A percentile compares a stretch with the other conserved stretches of the same genome.
phyloP scores from a whole-genome alignment of 1,284 basidiomycete species.

The Cerrena zonata region DNA sequence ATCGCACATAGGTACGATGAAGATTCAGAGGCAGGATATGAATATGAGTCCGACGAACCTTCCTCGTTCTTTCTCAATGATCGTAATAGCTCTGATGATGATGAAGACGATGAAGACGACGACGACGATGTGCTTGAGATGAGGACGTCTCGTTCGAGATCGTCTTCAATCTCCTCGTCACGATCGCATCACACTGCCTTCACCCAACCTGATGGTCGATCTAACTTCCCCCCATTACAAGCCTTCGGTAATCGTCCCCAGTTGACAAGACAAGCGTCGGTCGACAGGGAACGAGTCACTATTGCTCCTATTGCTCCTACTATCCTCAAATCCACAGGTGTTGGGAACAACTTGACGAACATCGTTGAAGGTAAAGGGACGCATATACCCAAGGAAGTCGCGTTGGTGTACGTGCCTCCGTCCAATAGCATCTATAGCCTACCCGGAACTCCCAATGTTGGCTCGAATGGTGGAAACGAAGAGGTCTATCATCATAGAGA shows the following conservation, averaged over 20 bases:
- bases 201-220: neutral
- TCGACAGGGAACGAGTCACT: constrained; percentile 64
- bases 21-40: constrained; percentile 48
- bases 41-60: constrained; percentile 29
- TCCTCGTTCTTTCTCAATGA: constrained; percentile 27
- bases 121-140: constrained; percentile 70
- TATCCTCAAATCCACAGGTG: constrained; percentile 74
- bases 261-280: constrained; percentile 33
- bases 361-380: constrained; percentile 21
- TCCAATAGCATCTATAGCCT: constrained; percentile 41
- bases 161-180: constrained; percentile 38
- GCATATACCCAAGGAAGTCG: constrained; percentile 31
- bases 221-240: constrained; percentile 11
- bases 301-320: constrained; percentile 95
- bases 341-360: constrained; percentile 35
- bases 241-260: constrained; percentile 21
- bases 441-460: constrained; percentile 21
- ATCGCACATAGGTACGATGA: constrained; percentile 52
- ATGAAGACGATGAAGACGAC: constrained; percentile 49
- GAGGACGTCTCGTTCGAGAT: constrained; percentile 34
- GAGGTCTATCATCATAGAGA: constrained; percentile 31
- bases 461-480: constrained; percentile 9
- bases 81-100: constrained; percentile 33
- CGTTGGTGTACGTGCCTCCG: constrained; percentile 73
- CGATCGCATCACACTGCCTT: constrained; percentile 21